Conservation (phyloP, 106 monocot genomes). For the Dactylorhiza incarnata region DNA sequence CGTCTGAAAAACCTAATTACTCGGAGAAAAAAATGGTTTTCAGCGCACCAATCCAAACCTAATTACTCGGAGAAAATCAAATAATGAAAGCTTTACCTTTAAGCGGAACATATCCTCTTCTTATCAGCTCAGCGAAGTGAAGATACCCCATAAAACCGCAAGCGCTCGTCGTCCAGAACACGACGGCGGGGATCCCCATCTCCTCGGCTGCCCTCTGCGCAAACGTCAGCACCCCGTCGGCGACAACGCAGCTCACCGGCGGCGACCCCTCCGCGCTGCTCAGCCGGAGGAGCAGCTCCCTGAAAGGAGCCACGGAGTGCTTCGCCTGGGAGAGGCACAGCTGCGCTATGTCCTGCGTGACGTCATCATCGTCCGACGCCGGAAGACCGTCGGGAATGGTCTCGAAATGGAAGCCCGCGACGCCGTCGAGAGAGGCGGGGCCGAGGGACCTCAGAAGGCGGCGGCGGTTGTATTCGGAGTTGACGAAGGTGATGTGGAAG, state of each 20-base stretch:
- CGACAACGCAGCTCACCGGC: constrained; percentile 18
- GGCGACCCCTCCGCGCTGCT: constrained; percentile 2
- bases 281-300: constrained; percentile 32
- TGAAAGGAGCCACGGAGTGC: constrained; percentile 25
- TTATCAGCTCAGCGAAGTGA: constrained; percentile 17
- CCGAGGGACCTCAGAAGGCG: constrained; percentile 30
- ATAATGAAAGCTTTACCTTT: constrained; percentile 8
- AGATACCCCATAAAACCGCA: constrained; percentile 26
- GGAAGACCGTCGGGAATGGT: constrained; percentile 50
- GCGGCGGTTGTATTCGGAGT: constrained; percentile 37
- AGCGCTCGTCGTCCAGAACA: constrained; percentile 36
- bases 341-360: constrained; percentile 34
- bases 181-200: constrained; percentile 18
- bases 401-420: constrained; percentile 25
- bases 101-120: constrained; percentile 19
- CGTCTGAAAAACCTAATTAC: background rate
- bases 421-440: constrained; percentile 16
- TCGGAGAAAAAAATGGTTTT: background rate
- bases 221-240: constrained; percentile 28
- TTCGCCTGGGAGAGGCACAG: constrained; percentile 28
- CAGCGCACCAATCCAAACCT: background rate
- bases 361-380: constrained; percentile 25
- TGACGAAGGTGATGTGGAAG: constrained; percentile 45
- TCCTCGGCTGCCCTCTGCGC: constrained; percentile 19
- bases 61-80: background rate